Base-by-base conservation (phyloP, 495 filamentous ascomycete genomes). In the Penicillium coprophilum region DNA sequence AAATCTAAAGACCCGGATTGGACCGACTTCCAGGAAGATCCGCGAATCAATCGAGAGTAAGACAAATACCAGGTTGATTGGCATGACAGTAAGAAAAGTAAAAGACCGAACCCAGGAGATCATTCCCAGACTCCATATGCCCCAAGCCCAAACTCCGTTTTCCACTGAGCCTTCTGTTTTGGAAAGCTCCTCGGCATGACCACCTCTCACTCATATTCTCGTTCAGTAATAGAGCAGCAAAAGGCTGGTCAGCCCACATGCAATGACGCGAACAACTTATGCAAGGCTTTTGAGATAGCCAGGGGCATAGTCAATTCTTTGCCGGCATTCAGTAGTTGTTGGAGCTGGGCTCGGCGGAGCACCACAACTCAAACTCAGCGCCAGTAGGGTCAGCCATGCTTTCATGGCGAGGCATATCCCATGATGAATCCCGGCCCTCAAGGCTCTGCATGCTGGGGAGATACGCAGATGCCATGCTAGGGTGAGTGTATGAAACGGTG, bases 311-410 rank as follows among this genome's bases (percentile, higher is more conserved):
- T 28, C n/a, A n/a, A n/a, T 23, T 23, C 17, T 10, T 12, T 38
- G 11, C 0, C 32, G 28, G 12, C 8, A n/a, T 21, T 23, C 43
- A 52, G 27, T 43, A 52, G 38, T 8, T 31, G n/a, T 41, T 28
- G 24, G 38, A n/a, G n/a, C 4, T 20, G n/a, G 38, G 5, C n/a
- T 40, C 50, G 4, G 24, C 11, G 34, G 20, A 10, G 34, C 34
- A 51, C 63, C 63, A 65, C 12, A 38, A 10, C 3, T 57, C 61
- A 7, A 50, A n/a, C 20, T 61, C 63, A n/a, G 12, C 7, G 17
- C 31, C 17, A 6, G 20, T 53, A 24, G 40, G 17, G 17, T 57
- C 50, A 15, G 20, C 13, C 28, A 48, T 53, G 50, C 15, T 11
- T 21, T 15, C 44, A n/a, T 21, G 27, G 15, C 47, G 47, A 15